Evolutionary conservation across 2,329 filamentous ascomycete species (phyloP).

Genomic region (Malbranchea cinnamomea): DNA sequence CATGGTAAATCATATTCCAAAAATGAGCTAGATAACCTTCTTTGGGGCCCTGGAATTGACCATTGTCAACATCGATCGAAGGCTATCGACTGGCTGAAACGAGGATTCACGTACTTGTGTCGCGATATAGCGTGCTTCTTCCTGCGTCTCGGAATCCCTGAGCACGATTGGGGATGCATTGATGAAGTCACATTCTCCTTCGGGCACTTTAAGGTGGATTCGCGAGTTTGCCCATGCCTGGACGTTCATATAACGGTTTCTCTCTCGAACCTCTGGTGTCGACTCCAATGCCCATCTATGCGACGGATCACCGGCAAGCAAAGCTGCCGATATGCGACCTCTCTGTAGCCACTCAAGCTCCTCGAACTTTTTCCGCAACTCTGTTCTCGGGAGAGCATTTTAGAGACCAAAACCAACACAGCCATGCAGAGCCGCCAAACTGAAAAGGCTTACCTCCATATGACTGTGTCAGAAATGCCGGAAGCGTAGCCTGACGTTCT

Average conservation of each 20-base stretch:
- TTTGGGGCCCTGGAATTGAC: conserved; percentile 53
- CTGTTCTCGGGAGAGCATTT: conserved; percentile 21
- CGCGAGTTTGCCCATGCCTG: conserved; percentile 81
- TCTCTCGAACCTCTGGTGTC: conserved; percentile 39
- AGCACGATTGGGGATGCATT: conserved; percentile 62
- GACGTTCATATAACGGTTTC: conserved; percentile 83
- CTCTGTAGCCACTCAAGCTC: conserved; percentile 48
- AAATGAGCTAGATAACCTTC: conserved; percentile 60
- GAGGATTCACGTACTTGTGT: conserved; percentile 47
- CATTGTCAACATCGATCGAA: background rate
- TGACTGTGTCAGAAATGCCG: conserved; percentile 25
- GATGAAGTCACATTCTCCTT: conserved; percentile 61
- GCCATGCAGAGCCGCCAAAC: background rate
- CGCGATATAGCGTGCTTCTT: conserved; percentile 58
- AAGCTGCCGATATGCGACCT: conserved; percentile 35
- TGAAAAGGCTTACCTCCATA: conserved; percentile 19
- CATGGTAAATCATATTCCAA: conserved; percentile 91
- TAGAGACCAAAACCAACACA: background rate
- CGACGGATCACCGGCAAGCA: conserved; percentile 28
- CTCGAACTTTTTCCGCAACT: conserved; percentile 44
- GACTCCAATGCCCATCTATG: conserved; percentile 45
- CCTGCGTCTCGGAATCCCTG: conserved; percentile 33
- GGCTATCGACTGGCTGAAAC: background rate
- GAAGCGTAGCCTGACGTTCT: conserved; percentile 17
- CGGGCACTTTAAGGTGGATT: conserved; percentile 62